Conservation (phyloP, 2,329 filamentous ascomycete species). For the Diplodia seriata region DNA sequence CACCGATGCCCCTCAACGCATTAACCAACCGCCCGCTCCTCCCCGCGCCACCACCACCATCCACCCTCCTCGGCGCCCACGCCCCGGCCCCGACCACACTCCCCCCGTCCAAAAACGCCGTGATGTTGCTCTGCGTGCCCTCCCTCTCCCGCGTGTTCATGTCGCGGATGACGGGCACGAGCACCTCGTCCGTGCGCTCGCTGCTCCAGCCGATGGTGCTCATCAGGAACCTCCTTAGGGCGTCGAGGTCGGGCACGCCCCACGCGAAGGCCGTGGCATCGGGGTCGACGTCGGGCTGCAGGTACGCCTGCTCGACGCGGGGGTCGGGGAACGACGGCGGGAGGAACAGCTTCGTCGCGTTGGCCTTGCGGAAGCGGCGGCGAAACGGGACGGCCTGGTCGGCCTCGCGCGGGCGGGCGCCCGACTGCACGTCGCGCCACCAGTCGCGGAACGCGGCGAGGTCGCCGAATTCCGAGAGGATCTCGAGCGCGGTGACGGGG, state of each 20-base stretch:
- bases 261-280: conserved; percentile 85
- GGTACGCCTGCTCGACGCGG: conserved; percentile 82
- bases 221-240: conserved; percentile 84
- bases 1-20: conserved; percentile 72
- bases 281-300: conserved; percentile 83
- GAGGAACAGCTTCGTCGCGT: conserved; percentile 85
- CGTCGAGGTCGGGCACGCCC: conserved; percentile 92
- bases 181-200: conserved; percentile 91
- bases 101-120: conserved; percentile 81
- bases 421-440: conserved; percentile 80
- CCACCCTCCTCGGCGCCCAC: conserved; percentile 73
- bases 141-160: conserved; percentile 90
- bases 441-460: conserved; percentile 83
- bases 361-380: conserved; percentile 81
- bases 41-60: conserved; percentile 33
- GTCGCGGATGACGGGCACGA: conserved; percentile 92
- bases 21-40: conserved; percentile 77
- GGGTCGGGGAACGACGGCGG: conserved; percentile 79
- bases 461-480: conserved; percentile 84
- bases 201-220: conserved; percentile 89
- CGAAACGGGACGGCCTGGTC: conserved; percentile 71
- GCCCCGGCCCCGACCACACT: conserved; percentile 73
- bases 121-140: conserved; percentile 96
- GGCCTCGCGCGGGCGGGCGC: conserved; percentile 64
- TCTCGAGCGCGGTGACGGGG: conserved; percentile 92